Evolutionary conservation across 257 asterid genomes (phyloP).

Genomic region (Lavandula angustifolia): DNA sequence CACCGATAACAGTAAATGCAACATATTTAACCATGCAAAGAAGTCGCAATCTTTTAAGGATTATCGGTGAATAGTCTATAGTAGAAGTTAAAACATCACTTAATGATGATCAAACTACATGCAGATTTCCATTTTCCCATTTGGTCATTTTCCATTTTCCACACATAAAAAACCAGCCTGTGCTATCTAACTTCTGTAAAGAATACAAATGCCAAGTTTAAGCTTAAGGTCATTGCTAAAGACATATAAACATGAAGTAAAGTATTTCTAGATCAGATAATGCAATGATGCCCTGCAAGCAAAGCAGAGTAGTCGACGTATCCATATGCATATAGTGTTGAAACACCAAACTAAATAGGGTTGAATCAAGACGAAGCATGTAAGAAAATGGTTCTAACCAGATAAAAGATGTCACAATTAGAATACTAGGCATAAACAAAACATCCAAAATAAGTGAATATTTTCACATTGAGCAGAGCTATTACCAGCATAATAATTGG

Average conservation of each 20-base stretch:
- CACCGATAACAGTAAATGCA: background rate
- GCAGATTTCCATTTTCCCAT: background rate
- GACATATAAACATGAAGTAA: background rate
- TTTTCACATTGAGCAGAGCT: conserved; percentile 10
- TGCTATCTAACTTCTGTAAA: no score
- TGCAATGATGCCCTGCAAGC: background rate
- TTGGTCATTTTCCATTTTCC: no score
- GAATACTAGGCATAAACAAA: background rate
- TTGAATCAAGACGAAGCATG: background rate
- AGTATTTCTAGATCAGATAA: background rate
- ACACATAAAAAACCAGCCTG: background rate
- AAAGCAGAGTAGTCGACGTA: background rate
- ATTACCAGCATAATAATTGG: conserved; percentile 64
- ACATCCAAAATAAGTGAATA: conserved; percentile 23
- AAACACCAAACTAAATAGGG: background rate
- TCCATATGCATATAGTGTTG: background rate
- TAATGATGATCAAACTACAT: background rate
- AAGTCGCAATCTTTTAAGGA: background rate
- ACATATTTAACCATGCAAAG: background rate
- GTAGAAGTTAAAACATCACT: background rate
- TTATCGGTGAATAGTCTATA: background rate
- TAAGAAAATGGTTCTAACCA: background rate
- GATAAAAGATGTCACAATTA: background rate
- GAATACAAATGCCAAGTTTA: background rate
- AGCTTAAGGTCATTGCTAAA: background rate